A percentile compares a stretch with the other conserved stretches of the same genome.
Conservation (phyloP, 805 yeast species). For the Teunomyces tritomae region DNA sequence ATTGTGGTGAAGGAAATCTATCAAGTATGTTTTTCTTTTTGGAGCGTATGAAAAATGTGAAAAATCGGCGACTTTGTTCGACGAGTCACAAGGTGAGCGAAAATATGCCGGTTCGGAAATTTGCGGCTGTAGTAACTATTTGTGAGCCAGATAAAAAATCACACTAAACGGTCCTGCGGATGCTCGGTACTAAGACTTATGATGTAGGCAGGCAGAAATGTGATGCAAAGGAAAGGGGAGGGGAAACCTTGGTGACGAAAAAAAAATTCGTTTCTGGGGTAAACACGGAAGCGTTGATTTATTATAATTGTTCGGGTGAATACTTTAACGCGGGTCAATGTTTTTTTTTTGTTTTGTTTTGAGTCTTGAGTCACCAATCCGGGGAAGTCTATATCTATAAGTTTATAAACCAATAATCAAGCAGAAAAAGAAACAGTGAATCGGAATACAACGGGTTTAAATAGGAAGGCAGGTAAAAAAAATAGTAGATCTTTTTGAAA, state of each 20-base stretch:
- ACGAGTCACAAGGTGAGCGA: constrained; percentile 3
- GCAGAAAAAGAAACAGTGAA: neutral
- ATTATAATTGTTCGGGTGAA: constrained; percentile 9
- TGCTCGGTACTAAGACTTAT: neutral
- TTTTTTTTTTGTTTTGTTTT: neutral
- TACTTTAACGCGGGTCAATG: neutral
- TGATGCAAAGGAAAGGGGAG: neutral
- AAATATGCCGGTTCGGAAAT: constrained; percentile 1
- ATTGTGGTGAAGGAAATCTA: neutral
- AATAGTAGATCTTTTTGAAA: neutral
- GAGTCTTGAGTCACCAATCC: neutral
- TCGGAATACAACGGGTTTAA: neutral
- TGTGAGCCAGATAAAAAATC: neutral
- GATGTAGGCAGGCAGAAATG: neutral
- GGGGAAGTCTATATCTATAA: constrained; percentile 5
- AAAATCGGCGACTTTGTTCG: constrained; percentile 3
- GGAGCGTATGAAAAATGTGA: neutral
- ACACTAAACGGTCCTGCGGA: neutral
- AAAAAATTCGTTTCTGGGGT: neutral
- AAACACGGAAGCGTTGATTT: neutral
- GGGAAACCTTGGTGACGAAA: neutral
- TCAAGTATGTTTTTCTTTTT: neutral
- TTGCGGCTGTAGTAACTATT: neutral
- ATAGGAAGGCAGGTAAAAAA: neutral
- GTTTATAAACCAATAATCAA: constrained; percentile 1